Percentiles rank a stretch among this genome's conserved stretches.
These are phyloP conservation scores for Naganishia albida DNA, from an alignment of 1,284 basidiomycete genomes.

Conservation along the genomic window DNA sequence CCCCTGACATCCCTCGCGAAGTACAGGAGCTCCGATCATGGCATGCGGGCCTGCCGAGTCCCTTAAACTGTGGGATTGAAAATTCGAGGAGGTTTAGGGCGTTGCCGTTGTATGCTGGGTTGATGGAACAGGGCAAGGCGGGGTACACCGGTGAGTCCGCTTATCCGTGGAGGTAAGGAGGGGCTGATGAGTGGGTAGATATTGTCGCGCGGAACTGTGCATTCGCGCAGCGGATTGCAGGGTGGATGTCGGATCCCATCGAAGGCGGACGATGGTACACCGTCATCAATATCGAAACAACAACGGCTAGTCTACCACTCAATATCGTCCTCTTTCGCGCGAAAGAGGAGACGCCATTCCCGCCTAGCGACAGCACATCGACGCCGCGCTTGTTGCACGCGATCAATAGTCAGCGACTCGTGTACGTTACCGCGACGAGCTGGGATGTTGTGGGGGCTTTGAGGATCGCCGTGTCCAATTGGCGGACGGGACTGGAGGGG, in stretches of 20 bases:
- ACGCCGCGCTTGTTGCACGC: constrained; percentile 45
- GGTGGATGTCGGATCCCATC: constrained; percentile 43
- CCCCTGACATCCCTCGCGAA: constrained; percentile 17
- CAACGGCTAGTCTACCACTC: constrained; percentile 44
- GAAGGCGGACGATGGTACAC: constrained; percentile 45
- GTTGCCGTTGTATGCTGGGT: constrained; percentile 56
- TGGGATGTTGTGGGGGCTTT: constrained; percentile 55
- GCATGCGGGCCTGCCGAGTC: constrained; percentile 45
- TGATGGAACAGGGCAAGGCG: constrained; percentile 54
- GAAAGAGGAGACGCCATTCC: constrained; percentile 38
- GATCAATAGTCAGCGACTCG: constrained; percentile 53
- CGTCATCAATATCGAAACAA: constrained; percentile 47
- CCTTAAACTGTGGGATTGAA: constrained; percentile 56
- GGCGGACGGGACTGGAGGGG: constrained; percentile 51
- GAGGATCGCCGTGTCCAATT: constrained; percentile 58
- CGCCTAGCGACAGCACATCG: constrained; percentile 33
- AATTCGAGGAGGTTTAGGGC: constrained; percentile 59
- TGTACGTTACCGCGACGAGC: constrained; percentile 55
- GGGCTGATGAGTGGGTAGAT: constrained; percentile 34
- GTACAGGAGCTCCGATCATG: constrained; percentile 27
- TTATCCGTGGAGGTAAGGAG: not conserved
- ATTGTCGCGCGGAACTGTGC: constrained; percentile 55
- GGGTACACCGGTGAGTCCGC: constrained; percentile 52
- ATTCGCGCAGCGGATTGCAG: constrained; percentile 52
- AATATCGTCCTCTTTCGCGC: constrained; percentile 58